A percentile compares a stretch with the other conserved stretches of the same genome.
These are phyloP conservation scores for Pontederia crassipes DNA, from an alignment of 176 grass and related monocot species.

Conservation along the genomic window DNA sequence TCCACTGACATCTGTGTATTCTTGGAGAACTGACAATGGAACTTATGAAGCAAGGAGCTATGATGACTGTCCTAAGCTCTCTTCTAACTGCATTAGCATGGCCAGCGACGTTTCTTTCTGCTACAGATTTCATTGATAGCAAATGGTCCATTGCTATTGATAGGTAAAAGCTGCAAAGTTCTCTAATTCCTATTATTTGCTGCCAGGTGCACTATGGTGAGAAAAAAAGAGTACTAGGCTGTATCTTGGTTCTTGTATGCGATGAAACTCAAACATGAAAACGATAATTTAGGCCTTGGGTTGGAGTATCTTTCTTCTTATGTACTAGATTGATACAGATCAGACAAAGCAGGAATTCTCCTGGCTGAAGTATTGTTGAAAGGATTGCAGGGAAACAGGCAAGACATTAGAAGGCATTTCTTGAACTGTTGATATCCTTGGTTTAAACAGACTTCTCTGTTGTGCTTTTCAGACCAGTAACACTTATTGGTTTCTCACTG, in stretches of 20 bases:
- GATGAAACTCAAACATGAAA: too few relatives aligned
- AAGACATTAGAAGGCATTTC: slow-evolving; percentile 3
- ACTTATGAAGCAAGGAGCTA: slow-evolving; percentile 77
- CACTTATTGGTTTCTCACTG: slow-evolving; percentile 73
- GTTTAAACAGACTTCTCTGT: neutral
- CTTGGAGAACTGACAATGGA: slow-evolving; percentile 51
- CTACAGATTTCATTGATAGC: slow-evolving; percentile 82
- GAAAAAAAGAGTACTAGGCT: too few relatives aligned
- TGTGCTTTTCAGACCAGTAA: slow-evolving; percentile 53
- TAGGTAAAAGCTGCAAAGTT: too few relatives aligned
- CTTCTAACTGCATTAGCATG: slow-evolving; percentile 73
- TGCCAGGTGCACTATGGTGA: too few relatives aligned
- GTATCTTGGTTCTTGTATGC: too few relatives aligned
- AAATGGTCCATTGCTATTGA: slow-evolving; percentile 87
- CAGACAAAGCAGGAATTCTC: slow-evolving; percentile 88
- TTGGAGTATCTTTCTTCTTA: neutral
- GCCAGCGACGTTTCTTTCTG: slow-evolving; percentile 54
- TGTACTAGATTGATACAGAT: slow-evolving; percentile 26
- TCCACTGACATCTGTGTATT: slow-evolving; percentile 10
- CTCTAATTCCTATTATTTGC: too few relatives aligned
- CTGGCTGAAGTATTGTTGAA: slow-evolving; percentile 72
- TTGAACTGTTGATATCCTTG: neutral
- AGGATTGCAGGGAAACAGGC: slow-evolving; percentile 86
- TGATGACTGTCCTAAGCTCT: slow-evolving; percentile 60
- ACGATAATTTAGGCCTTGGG: too few relatives aligned